These are phyloP conservation scores for Gentiana macrophylla DNA, from an alignment of 257 asterid species.

Conservation along the genomic window DNA sequence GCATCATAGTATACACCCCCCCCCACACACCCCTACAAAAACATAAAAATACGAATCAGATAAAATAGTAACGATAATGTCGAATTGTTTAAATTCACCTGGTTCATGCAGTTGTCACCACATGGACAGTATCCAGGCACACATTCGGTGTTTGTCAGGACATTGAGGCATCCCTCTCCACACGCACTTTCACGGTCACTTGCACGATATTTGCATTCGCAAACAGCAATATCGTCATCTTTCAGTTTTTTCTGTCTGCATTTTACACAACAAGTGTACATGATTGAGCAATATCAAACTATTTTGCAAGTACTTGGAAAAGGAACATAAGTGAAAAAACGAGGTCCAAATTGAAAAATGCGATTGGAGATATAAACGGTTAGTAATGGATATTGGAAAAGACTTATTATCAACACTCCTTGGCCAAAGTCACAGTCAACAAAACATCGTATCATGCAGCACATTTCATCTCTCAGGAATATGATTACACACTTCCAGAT, in stretches of 20 bases:
- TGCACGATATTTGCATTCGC: slow-evolving; percentile 62
- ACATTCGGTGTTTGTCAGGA: slow-evolving; percentile 87
- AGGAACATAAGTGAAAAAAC: slow-evolving; percentile 1
- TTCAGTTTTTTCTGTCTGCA: slow-evolving; percentile 48
- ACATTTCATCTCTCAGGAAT: too few species aligned
- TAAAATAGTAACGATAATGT: neutral
- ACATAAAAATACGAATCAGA: neutral
- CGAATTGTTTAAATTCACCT: slow-evolving; percentile 29
- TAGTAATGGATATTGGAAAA: too few species aligned
- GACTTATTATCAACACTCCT: too few species aligned
- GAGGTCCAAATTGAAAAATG: neutral
- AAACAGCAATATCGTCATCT: slow-evolving; percentile 75
- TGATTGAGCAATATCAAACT: neutral
- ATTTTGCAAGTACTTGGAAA: neutral
- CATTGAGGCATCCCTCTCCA: slow-evolving; percentile 87
- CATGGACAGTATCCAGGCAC: slow-evolving; percentile 81
- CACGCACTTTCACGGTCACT: slow-evolving; percentile 72
- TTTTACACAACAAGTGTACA: neutral
- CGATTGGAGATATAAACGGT: too few species aligned
- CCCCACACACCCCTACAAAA: too few species aligned
- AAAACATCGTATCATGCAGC: too few species aligned
- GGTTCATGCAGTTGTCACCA: slow-evolving; percentile 56
- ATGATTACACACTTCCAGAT: too few species aligned
- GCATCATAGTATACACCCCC: too few species aligned
- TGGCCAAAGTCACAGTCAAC: too few species aligned